Base-by-base conservation (phyloP, 495 filamentous ascomycete genomes). In the Jackrogersella multiformis region DNA sequence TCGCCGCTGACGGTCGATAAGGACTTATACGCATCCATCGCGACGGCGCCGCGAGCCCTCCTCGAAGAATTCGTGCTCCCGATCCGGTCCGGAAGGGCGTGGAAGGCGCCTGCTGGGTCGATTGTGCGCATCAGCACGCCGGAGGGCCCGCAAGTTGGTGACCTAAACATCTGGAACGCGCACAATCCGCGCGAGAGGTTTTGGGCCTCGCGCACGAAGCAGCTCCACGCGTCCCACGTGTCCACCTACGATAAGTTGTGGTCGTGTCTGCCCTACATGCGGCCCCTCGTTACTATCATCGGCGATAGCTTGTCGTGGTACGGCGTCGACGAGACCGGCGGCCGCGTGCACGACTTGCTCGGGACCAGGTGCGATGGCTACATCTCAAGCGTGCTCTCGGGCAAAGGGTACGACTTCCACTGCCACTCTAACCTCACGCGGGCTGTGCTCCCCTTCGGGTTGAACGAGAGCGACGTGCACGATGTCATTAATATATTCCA, bases 401-500 rank as follows among this genome's bases (percentile, higher is more conserved):
- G 36, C 21, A 60, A 53, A 26, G 61, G 52, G 1, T 93, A 90
- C 68, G 89, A 94, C 67, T 93, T 86, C 74, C 89, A 94, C 70
- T 94, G 91, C 75, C 90, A 92, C 70, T 92, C 89, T 16, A 95
- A 95, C 65, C 83, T 95, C 16, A 88, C 86, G 4, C 86, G 91
- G 2, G 88, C 91, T 0, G 84, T 93, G 24, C 69, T 88, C 1
- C 88, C 87, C 0, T 87, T 83, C 71, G 89, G 89, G 0, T 68
- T 93, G 51, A 85, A 81, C 8, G 91, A 94, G 73, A 77, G 83
- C 41, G 90, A 93, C 76, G 85, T 93, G 9, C 91, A 93, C 65
- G 90, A 94, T 76, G 90, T 94, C 1, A 76, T 94, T 53, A 93
- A 94, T 72, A 82, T 94, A 20, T 94, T 95, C 68, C 90, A 93